Evolutionary conservation across 345 rosid species (phyloP), one percentile per base, ranked within the genome.

Genomic region (Salix brachista): DNA sequence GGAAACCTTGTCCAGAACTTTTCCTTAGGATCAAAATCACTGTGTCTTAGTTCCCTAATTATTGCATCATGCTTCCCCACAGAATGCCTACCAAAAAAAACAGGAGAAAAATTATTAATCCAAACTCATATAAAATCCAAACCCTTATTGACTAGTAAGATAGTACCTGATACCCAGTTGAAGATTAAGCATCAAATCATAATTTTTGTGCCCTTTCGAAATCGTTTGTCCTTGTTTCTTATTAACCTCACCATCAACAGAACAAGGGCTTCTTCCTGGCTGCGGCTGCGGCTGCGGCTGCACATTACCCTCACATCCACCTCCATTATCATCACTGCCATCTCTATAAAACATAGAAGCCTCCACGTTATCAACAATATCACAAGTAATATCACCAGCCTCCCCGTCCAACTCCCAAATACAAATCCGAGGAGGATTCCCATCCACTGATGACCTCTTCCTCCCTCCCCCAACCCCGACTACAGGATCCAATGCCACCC

Each of bases 351-450:
- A 81, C 87, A 89, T 82, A 0, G 93, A 88, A 18, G 75, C 95
- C 79, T 86, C 88, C 74, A 89, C 89, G 86, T 89, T 92, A 76
- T 93, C 94, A 69, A 96, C 85, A 16, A 96, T 92, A 70, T 96
- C 99, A 73, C 99, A 96, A 19, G 99, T 96, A n/a, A 96, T 96
- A 81, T 96, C 89, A 13, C 81, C 84, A 17, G 83, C 84, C 70
- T 77, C 84, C 1, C 89, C 92, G 74, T 88, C 90, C 76, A 84
- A 76, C n/a, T 86, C 92, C 60, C 90, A 86, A 9, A 75, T 78
- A 65, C 99, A 96, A 60, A 96, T 94, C 84, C 95, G 84, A 0
- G 97, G 97, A 37, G 88, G 87, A 78, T 83, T 83, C 1, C 67
- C 78, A 69, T 79, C 86, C 69, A 61, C 77, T 12, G 79, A 70